These are phyloP conservation scores for Mycena capillaripes DNA, from an alignment of 768 basidiomycete species.

Conservation along the genomic window DNA sequence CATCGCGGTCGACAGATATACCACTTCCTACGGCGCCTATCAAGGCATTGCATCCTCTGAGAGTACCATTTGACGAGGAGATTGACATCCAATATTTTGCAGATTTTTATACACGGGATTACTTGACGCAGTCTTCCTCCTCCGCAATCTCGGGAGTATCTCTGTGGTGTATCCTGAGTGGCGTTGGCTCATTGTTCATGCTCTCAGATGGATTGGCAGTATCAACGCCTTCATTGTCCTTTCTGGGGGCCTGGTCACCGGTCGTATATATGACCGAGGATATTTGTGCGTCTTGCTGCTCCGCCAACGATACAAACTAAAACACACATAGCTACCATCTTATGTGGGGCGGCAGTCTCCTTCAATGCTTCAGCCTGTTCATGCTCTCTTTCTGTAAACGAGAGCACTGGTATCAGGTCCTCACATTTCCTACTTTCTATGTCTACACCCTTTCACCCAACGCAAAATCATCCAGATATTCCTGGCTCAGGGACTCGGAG, in stretches of 20 bases:
- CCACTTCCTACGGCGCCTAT: slow-evolving; percentile 53
- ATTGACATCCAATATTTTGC: background rate
- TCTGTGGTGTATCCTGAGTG: background rate
- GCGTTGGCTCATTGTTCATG: background rate
- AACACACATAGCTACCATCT: slow-evolving; percentile 42
- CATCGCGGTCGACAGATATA: slow-evolving; percentile 44
- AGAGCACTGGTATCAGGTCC: slow-evolving; percentile 58
- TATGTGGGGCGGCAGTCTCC: slow-evolving; percentile 50
- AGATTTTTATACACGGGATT: slow-evolving; percentile 8
- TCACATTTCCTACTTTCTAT: background rate
- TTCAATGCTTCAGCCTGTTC: slow-evolving; percentile 56
- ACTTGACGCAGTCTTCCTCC: background rate
- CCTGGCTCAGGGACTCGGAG: slow-evolving; percentile 57
- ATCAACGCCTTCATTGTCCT: slow-evolving; percentile 60
- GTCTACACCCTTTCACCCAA: background rate
- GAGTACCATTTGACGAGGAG: background rate
- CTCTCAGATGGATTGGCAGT: slow-evolving; percentile 59
- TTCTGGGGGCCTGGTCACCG: slow-evolving; percentile 55
- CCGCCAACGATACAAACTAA: background rate
- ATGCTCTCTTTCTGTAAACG: slow-evolving; percentile 61
- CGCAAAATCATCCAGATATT: slow-evolving; percentile 48
- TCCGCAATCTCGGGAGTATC: background rate
- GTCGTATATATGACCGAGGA: slow-evolving; percentile 62
- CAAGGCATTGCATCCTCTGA: slow-evolving; percentile 33
- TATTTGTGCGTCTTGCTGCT: slow-evolving; percentile 53